Base-by-base conservation (phyloP, 1,284 basidiomycete species). In the Tylopilus sp. region DNA sequence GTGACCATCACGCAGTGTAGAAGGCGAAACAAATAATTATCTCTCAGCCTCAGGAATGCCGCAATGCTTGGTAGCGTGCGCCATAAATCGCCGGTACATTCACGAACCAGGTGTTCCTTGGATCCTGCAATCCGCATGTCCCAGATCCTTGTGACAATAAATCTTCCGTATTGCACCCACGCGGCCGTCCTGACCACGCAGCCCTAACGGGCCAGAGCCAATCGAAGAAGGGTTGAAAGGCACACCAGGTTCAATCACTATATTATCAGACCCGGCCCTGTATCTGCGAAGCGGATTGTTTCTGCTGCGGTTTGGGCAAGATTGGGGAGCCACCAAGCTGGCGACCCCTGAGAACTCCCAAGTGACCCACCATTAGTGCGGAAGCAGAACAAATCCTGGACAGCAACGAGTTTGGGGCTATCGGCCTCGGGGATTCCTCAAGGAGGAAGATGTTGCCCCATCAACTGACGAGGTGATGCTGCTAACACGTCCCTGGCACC, bases 331-430 rank as follows among this genome's bases (percentile, higher is more conserved):
- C n/a, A 45, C 34, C 20, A 9, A 14, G 48, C 46, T 14, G 44
- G 41, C 9, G 28, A 18, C 44, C 58, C 12, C 11, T 17, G 33
- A 31, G 15, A 38, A 29, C 37, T 17, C 11, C 48, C 21, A 35
- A 49, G 29, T 11, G n/a, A n/a, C n/a, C n/a, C n/a, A n/a, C n/a
- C n/a, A n/a, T n/a, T n/a, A n/a, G 76, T 76, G 59, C 59, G 28
- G 68, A 73, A 52, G 75, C 78, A 74, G 76, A 79, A 21, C 10
- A 52, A 34, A 44, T 55, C 28, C 26, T 61, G 20, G 47, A 52
- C 48, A 44, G 62, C 59, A 73, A 72, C 41, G 75, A 77, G 64
- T 74, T 72, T 38, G 71, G 67, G 61, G 71, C 73, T 9, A 78
- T 78, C 21, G 76, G 74, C 21, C 57, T 62, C 20, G 55, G 47